Conservation (phyloP, 2,329 filamentous ascomycete species). For the Verticillium isaacii region DNA sequence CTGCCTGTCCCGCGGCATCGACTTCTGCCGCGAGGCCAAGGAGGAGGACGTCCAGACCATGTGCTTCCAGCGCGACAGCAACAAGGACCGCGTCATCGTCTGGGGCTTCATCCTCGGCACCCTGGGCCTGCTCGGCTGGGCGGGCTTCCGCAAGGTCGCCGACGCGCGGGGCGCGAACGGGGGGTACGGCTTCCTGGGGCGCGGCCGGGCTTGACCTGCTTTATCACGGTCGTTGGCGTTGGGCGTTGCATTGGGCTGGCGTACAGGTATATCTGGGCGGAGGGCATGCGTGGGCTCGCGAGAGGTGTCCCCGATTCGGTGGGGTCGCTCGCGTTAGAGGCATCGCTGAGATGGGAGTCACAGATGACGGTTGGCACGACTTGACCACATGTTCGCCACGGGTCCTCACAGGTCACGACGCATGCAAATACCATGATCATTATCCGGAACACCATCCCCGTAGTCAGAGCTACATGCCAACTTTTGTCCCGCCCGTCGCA, state of each 20-base stretch:
- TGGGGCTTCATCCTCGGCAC: slow-evolving; percentile 60
- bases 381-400: too few species aligned
- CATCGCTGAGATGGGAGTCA: too few species aligned
- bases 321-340: too few species aligned
- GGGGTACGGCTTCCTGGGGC: slow-evolving; percentile 8
- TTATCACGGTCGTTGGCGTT: too few species aligned
- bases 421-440: neutral
- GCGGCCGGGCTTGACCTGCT: neutral
- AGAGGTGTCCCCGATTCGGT: too few species aligned
- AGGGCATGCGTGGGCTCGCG: too few species aligned
- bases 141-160: slow-evolving; percentile 44
- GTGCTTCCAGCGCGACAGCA: slow-evolving; percentile 64
- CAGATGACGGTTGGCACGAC: too few species aligned
- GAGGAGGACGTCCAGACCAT: slow-evolving; percentile 58
- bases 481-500: neutral
- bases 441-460: slow-evolving; percentile 2
- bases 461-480: neutral
- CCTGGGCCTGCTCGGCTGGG: slow-evolving; percentile 55
- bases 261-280: too few species aligned
- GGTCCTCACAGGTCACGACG: neutral
- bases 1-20: slow-evolving; percentile 54
- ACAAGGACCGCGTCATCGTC: slow-evolving; percentile 63
- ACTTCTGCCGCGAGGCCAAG: slow-evolving; percentile 58
- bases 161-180: slow-evolving; percentile 30
- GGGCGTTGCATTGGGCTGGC: too few species aligned